A percentile compares a stretch with the other conserved stretches of the same genome.
These are phyloP conservation scores for Mortierella sp. DNA, from an alignment of 371 early-diverging fungal genomes.

Conservation along the genomic window DNA sequence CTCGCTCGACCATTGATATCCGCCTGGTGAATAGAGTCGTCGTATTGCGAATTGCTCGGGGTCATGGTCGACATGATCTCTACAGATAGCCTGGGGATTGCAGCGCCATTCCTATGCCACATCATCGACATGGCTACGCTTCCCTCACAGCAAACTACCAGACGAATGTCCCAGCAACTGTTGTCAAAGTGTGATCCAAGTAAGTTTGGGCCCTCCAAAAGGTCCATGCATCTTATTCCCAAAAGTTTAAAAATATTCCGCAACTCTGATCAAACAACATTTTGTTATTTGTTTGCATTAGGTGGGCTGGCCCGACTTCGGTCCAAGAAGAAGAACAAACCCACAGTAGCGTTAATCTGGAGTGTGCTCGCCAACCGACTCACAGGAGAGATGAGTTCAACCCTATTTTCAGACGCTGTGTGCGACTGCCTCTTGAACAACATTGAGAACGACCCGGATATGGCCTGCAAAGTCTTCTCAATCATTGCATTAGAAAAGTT, in stretches of 20 bases:
- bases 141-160: conserved; percentile 59
- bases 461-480: conserved; percentile 51
- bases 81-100: conserved; percentile 60
- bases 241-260: too few species aligned
- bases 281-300: conserved; percentile 1
- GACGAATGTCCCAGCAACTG: conserved; percentile 43
- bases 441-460: conserved; percentile 48
- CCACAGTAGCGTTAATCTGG: conserved; percentile 50
- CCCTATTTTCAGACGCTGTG: conserved; percentile 45
- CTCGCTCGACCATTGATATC: too few species aligned
- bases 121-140: conserved; percentile 65
- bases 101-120: conserved; percentile 67
- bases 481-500: conserved; percentile 57
- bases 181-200: conserved; percentile 49
- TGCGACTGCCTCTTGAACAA: conserved; percentile 49
- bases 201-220: not conserved
- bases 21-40: conserved; percentile 26
- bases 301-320: conserved; percentile 43
- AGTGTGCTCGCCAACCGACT: conserved; percentile 48
- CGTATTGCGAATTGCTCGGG: conserved; percentile 46
- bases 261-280: too few species aligned
- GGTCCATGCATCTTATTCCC: too few species aligned
- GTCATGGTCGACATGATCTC: conserved; percentile 53
- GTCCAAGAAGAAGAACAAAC: conserved; percentile 37
- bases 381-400: conserved; percentile 46